Evolutionary conservation across 306 rosid genomes (phyloP).

Genomic region (Adenanthera pavonina): DNA sequence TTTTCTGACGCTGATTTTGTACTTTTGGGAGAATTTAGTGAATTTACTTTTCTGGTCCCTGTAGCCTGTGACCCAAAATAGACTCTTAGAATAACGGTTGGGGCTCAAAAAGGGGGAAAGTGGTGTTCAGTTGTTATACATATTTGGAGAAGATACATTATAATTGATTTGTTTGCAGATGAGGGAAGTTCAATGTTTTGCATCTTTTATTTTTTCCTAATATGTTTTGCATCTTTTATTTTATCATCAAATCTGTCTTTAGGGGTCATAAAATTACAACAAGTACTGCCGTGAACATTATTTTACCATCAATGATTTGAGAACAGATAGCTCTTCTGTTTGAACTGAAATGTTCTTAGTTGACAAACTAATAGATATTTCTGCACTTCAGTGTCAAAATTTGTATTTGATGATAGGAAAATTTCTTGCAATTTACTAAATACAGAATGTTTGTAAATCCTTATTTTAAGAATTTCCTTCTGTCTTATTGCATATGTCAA

Average conservation of each 20-base stretch:
- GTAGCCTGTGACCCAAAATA: not conserved
- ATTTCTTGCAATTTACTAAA: not conserved
- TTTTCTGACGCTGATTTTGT: conserved; percentile 5
- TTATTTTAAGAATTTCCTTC: not conserved
- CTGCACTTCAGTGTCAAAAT: not conserved
- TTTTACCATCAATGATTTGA: not conserved
- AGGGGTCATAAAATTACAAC: not conserved
- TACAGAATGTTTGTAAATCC: not conserved
- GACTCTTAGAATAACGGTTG: not conserved
- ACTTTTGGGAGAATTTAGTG: not conserved
- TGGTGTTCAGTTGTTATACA: not conserved
- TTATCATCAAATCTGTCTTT: not conserved
- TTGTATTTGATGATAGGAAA: not conserved
- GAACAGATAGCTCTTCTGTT: not conserved
- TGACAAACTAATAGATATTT: not conserved
- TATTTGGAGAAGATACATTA: conserved; percentile 2
- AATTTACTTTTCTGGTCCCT: not conserved
- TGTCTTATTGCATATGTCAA: not conserved
- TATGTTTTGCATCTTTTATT: not conserved
- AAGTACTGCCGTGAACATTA: not conserved
- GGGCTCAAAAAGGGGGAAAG: conserved; percentile 14
- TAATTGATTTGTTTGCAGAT: not conserved
- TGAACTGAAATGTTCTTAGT: not conserved
- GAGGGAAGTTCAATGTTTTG: not conserved
- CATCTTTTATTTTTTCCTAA: not conserved